Evolutionary conservation across 2,329 filamentous ascomycete species (phyloP).

Genomic region (Amauroascus niger): DNA sequence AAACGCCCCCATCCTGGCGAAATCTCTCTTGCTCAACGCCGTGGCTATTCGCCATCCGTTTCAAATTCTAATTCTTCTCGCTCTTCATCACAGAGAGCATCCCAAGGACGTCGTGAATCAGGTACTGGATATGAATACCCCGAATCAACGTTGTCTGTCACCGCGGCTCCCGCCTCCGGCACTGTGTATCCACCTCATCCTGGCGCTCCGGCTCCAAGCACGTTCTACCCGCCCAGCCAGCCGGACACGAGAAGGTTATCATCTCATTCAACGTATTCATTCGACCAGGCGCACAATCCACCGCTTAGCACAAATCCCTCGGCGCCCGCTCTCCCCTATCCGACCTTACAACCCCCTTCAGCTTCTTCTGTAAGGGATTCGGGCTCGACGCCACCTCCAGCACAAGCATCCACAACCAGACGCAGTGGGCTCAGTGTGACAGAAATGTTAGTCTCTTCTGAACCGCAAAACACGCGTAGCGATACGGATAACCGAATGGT

Average conservation of each 20-base stretch:
- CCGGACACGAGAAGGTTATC: slow-evolving; percentile 36
- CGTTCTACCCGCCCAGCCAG: slow-evolving; percentile 31
- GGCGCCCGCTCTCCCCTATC: slow-evolving; percentile 24
- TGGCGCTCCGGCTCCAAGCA: slow-evolving; percentile 25
- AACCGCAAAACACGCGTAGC: slow-evolving; percentile 32
- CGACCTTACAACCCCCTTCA: slow-evolving; percentile 28
- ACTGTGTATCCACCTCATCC: slow-evolving; percentile 35
- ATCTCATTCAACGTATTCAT: slow-evolving; percentile 37
- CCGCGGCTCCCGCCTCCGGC: slow-evolving; percentile 37
- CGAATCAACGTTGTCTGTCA: slow-evolving; percentile 40
- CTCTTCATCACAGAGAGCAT: slow-evolving; percentile 29
- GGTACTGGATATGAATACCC: slow-evolving; percentile 39
- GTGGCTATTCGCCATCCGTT: slow-evolving; percentile 17
- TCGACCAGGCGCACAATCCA: slow-evolving; percentile 34
- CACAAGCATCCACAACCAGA: slow-evolving; percentile 28
- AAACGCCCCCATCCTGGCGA: slow-evolving; percentile 21
- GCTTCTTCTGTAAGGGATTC: slow-evolving; percentile 25
- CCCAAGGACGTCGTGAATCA: slow-evolving; percentile 35
- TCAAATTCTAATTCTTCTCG: slow-evolving; percentile 25
- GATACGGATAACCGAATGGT: slow-evolving; percentile 44
- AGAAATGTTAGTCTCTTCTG: slow-evolving; percentile 40
- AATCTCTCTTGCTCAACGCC: slow-evolving; percentile 13
- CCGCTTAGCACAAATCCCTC: slow-evolving; percentile 30
- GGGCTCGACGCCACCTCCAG: slow-evolving; percentile 33
- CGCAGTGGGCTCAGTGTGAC: slow-evolving; percentile 40